A percentile compares a stretch with the other conserved stretches of the same genome.
These are phyloP conservation scores for Pichia kudriavzevii DNA, from an alignment of 1,139 yeast species.

Conservation along the genomic window DNA sequence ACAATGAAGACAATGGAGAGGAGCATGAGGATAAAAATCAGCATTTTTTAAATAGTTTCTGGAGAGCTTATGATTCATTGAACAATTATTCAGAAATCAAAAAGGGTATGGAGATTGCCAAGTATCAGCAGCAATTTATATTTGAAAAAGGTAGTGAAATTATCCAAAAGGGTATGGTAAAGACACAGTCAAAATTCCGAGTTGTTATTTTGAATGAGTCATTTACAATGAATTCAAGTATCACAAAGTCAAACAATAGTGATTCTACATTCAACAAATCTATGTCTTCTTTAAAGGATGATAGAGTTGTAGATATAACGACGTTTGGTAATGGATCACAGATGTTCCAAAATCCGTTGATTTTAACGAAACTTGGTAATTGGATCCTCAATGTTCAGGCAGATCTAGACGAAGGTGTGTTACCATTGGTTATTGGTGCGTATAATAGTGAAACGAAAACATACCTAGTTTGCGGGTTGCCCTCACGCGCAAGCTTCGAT, in stretches of 20 bases:
- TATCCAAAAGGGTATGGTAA: conserved; percentile 72
- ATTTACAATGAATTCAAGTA: conserved; percentile 22
- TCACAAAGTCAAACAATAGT: conserved; percentile 12
- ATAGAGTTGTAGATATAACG: conserved; percentile 31
- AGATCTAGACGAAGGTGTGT: conserved; percentile 60
- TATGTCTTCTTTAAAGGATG: conserved; percentile 16
- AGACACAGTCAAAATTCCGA: conserved; percentile 72
- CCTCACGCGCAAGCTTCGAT: conserved; percentile 60
- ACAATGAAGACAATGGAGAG: too few species aligned
- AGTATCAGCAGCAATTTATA: conserved; percentile 71
- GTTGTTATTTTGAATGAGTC: conserved; percentile 83
- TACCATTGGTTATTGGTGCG: conserved; percentile 86
- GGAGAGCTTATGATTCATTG: conserved; percentile 94
- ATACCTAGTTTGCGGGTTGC: conserved; percentile 83
- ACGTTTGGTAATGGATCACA: conserved; percentile 42
- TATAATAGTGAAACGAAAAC: conserved; percentile 69
- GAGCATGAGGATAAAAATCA: conserved; percentile 38
- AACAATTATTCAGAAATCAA: conserved; percentile 51
- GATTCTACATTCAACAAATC: conserved; percentile 14
- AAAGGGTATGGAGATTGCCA: conserved; percentile 75
- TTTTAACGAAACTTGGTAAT: conserved; percentile 72
- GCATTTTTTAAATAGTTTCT: conserved; percentile 81
- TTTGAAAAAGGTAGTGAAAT: conserved; percentile 86
- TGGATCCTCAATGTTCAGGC: conserved; percentile 92
- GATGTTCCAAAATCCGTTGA: conserved; percentile 77